phyloP scores from a whole-genome alignment of 2,329 filamentous ascomycete species.

The Cytospora chrysosperma region DNA sequence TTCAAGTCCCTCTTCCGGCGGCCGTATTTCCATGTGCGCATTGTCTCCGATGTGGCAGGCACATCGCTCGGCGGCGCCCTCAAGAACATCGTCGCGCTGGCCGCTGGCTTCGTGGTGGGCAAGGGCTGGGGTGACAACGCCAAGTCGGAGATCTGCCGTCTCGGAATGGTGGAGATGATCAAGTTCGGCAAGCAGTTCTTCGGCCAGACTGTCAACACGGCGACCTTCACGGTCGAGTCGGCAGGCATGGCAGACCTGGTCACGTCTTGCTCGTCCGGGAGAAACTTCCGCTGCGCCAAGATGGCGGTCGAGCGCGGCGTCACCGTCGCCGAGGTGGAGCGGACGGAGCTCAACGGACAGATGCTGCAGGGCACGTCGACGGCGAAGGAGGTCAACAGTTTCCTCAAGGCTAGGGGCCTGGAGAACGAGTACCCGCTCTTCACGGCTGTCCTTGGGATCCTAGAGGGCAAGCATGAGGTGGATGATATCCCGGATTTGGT shows the following conservation, averaged over 20 bases:
- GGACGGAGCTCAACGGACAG: constrained; percentile 89
- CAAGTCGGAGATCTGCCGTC: constrained; percentile 97
- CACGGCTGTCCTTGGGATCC: constrained; percentile 80
- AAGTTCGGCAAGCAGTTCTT: constrained; percentile 95
- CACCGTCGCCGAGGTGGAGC: constrained; percentile 83
- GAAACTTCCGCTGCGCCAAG: constrained; percentile 93
- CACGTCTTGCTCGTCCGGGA: constrained; percentile 85
- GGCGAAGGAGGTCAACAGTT: constrained; percentile 85
- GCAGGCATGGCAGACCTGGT: constrained; percentile 95
- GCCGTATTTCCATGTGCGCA: constrained; percentile 94
- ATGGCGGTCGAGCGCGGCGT: constrained; percentile 78
- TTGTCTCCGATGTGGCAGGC: constrained; percentile 93
- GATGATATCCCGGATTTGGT: constrained; percentile 78
- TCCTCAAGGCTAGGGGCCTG: constrained; percentile 73
- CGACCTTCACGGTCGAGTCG: constrained; percentile 95
- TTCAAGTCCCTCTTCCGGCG: constrained; percentile 89
- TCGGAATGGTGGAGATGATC: constrained; percentile 94
- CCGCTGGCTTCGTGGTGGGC: constrained; percentile 92
- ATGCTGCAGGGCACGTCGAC: constrained; percentile 94
- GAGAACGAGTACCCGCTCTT: constrained; percentile 90
- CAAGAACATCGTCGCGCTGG: constrained; percentile 95
- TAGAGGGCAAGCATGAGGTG: constrained; percentile 73
- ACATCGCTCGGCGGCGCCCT: constrained; percentile 91
- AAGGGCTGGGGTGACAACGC: constrained; percentile 98
- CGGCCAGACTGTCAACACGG: constrained; percentile 71